Evolutionary conservation across 2,329 filamentous ascomycete genomes (phyloP).

Genomic region (Dryadomyces quercus-mongolicae): DNA sequence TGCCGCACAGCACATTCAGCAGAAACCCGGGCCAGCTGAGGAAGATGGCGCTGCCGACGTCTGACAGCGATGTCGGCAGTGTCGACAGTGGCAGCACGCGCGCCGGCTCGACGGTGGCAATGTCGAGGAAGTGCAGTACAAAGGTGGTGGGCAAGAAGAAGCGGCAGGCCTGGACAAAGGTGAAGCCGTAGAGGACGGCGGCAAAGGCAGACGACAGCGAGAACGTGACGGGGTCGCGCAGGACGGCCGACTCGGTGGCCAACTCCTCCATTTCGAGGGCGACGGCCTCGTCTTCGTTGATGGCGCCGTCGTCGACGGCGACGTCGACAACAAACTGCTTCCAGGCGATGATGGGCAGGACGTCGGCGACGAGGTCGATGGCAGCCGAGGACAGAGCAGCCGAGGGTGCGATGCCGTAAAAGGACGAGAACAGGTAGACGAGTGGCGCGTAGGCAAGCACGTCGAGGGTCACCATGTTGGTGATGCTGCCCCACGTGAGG

Average conservation of each 20-base stretch:
- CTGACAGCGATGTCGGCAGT: conserved; percentile 30
- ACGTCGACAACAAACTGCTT: not conserved
- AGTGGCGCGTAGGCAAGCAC: conserved; percentile 64
- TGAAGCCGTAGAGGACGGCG: conserved; percentile 61
- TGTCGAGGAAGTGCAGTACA: conserved; percentile 61
- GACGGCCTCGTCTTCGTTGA: not conserved
- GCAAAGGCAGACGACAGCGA: conserved; percentile 56
- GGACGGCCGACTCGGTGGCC: not conserved
- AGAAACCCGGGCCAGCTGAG: conserved; percentile 41
- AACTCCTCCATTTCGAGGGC: not conserved
- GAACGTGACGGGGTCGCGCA: not conserved
- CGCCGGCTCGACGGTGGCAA: conserved; percentile 56
- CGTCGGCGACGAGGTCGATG: conserved; percentile 4
- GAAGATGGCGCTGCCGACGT: conserved; percentile 14
- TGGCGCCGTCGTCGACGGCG: not conserved
- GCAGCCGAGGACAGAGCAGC: not conserved
- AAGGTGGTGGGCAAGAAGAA: conserved; percentile 61
- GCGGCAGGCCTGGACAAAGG: conserved; percentile 55
- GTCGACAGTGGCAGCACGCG: conserved; percentile 15
- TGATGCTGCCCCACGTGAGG: conserved; percentile 56
- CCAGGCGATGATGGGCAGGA: conserved; percentile 2
- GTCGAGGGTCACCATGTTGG: conserved; percentile 53
- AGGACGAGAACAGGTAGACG: conserved; percentile 62
- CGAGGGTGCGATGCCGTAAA: conserved; percentile 51
- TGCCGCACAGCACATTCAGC: conserved; percentile 44